phyloP scores from a whole-genome alignment of 495 filamentous ascomycete genomes.

The Aspergillus affinis region DNA sequence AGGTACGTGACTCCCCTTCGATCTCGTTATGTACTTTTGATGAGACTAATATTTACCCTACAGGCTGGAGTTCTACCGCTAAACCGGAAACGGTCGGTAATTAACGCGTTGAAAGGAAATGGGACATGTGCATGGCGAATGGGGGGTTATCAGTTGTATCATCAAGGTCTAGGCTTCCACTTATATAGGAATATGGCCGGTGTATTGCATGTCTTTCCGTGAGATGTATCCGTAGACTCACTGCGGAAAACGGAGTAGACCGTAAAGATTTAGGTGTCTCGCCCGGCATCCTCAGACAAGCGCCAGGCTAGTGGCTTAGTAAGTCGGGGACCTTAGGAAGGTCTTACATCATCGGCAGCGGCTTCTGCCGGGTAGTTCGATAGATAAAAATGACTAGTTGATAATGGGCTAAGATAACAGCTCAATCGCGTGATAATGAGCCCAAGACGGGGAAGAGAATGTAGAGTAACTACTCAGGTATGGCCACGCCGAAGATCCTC shows the following conservation, averaged over 20 bases:
- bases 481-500: no score
- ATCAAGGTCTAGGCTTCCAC: slow-evolving; percentile 31
- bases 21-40: slow-evolving; percentile 1
- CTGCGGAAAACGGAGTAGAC: no score
- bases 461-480: no score
- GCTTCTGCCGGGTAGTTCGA: not conserved
- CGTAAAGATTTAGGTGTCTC: no score
- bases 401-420: not conserved
- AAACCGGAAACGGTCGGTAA: slow-evolving; percentile 17
- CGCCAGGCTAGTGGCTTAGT: not conserved
- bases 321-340: slow-evolving; percentile 6
- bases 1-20: slow-evolving; percentile 37
- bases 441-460: not conserved
- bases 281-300: no score
- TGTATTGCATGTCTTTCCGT: not conserved
- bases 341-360: slow-evolving; percentile 16
- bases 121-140: slow-evolving; percentile 24
- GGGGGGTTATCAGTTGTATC: slow-evolving; percentile 36
- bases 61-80: slow-evolving; percentile 60
- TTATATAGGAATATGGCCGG: slow-evolving; percentile 29
- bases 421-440: not conserved
- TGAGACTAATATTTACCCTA: slow-evolving; percentile 20
- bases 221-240: not conserved
- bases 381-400: not conserved
- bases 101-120: slow-evolving; percentile 17